Evolutionary conservation across 2,329 filamentous ascomycete genomes (phyloP).

Genomic region (Dactylellina drechsleri): DNA sequence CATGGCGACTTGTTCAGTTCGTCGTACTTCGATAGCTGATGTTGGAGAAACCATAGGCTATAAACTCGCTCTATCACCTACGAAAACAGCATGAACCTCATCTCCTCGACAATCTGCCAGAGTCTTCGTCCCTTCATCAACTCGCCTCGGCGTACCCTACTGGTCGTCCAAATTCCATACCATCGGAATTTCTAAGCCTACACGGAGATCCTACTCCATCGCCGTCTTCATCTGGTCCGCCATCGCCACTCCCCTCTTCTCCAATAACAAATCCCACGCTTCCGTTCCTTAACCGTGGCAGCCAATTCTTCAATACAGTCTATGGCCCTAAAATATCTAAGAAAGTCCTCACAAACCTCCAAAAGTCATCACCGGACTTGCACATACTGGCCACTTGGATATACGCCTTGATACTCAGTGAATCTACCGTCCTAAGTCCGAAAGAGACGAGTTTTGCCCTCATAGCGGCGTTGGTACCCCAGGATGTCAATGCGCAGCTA

Average conservation of each 20-base stretch:
- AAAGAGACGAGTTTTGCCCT: constrained; percentile 67
- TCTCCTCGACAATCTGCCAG: constrained; percentile 22
- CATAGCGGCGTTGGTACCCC: constrained; percentile 66
- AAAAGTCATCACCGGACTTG: constrained; percentile 66
- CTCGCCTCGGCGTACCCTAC: constrained; percentile 57
- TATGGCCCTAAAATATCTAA: constrained; percentile 66
- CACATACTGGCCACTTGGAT: constrained; percentile 65
- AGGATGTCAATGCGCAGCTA: constrained; percentile 68
- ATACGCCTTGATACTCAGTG: constrained; percentile 67
- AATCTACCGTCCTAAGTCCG: constrained; percentile 64
- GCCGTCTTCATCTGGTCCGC: constrained; percentile 64
- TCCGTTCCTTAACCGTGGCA: constrained; percentile 63
- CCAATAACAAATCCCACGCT: constrained; percentile 62
- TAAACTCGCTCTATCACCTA: constrained; percentile 60
- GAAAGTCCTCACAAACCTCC: constrained; percentile 66
- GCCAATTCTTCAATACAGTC: constrained; percentile 65
- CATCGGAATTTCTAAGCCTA: constrained; percentile 61
- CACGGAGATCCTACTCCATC: constrained; percentile 59
- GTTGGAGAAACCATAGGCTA: constrained; percentile 60
- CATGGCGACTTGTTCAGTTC: not conserved
- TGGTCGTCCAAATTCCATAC: constrained; percentile 62
- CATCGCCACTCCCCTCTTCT: constrained; percentile 49
- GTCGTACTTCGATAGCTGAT: constrained; percentile 12
- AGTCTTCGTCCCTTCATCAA: constrained; percentile 24
- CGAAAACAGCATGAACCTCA: constrained; percentile 38